Conservation (phyloP, 2,329 filamentous ascomycete species). For the Cladobotryum protrusum region DNA sequence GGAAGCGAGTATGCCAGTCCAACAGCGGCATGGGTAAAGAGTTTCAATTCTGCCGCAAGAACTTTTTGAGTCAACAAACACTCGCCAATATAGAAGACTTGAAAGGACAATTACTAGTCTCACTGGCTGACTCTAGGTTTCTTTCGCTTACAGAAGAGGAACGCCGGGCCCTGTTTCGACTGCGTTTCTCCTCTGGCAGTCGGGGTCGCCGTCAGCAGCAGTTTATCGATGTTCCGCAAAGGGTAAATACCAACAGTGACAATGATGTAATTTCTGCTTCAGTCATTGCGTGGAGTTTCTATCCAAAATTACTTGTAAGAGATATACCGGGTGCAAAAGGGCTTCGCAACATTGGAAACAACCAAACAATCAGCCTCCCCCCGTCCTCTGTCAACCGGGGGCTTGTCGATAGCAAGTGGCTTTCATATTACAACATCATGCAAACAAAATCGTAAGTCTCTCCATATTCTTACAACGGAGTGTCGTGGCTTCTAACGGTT, state of each 20-base stretch:
- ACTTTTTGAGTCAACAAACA: conserved; percentile 85
- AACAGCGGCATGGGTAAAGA: conserved; percentile 60
- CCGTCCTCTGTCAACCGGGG: conserved; percentile 84
- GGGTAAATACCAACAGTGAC: conserved; percentile 67
- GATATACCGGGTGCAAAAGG: conserved; percentile 67
- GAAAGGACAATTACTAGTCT: conserved; percentile 82
- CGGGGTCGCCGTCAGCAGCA: conserved; percentile 56
- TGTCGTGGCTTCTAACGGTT: conserved; percentile 9
- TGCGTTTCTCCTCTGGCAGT: conserved; percentile 51
- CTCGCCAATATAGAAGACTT: conserved; percentile 90
- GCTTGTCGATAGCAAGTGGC: conserved; percentile 62
- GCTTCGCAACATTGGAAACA: conserved; percentile 87
- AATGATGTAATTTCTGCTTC: conserved; percentile 75
- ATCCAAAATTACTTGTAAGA: conserved; percentile 81
- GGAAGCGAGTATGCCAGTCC: conserved; percentile 75
- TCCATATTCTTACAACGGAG: not conserved
- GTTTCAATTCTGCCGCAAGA: conserved; percentile 87
- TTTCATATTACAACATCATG: conserved; percentile 98
- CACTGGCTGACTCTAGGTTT: conserved; percentile 80
- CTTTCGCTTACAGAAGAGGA: conserved; percentile 70
- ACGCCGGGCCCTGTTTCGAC: conserved; percentile 59
- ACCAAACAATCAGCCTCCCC: conserved; percentile 81
- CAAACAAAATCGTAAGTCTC: conserved; percentile 68
- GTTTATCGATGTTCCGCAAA: conserved; percentile 77
- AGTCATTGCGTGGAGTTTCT: conserved; percentile 90